Base-by-base conservation (phyloP, 2,329 filamentous ascomycete genomes). In the Fusarium redolens region DNA sequence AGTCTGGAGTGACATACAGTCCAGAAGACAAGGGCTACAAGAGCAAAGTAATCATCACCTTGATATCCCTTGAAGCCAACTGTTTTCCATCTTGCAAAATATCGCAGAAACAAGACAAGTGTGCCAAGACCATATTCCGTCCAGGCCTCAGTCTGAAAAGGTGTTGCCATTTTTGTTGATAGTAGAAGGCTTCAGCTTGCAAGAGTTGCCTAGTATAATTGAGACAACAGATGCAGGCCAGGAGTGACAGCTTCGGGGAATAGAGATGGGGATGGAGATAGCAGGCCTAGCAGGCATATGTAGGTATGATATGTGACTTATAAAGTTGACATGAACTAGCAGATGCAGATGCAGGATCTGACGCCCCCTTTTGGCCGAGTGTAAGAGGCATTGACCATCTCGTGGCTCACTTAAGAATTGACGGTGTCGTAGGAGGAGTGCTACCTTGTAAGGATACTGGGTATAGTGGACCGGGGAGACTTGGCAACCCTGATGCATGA, bases 71-170 rank as follows among this genome's bases (percentile, higher is more conserved):
- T 81, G 62, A 82, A 74, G 2, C 84, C 83, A 7, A 85, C 82
- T 11, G 79, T 70, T 58, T 79, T 83, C 72, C 79, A 79, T 38
- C 84, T 75, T 5, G 82, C 80, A 65, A 80, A 81, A 64, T 83
- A 82, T 18, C 84, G 82, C 9, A 83, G 64, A 5, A 84, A 67
- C 7, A 86, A 68, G 5, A 85, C 69, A 12, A 79, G 2, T 4
- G 80, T 69, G 4, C 84, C 84, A 33, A 86, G 73, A 3, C 77
- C 80, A 52, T 84, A 85, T 61, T 86, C 84, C 20, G 78, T 77
- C 84, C 84, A 86, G 13, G 82, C 82, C 69, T 85, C 84, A 5
- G 74, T 79, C 64, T 83, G 81, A 61, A 85, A 85, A 6, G 83
- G 83, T 8, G 82, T 83, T n/a, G 79, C 78, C 75, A 78, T 79